Percentiles rank a stretch among this genome's conserved stretches.
Conservation (phyloP, 2,329 filamentous ascomycete genomes). For the Xylariaceae sp. region DNA sequence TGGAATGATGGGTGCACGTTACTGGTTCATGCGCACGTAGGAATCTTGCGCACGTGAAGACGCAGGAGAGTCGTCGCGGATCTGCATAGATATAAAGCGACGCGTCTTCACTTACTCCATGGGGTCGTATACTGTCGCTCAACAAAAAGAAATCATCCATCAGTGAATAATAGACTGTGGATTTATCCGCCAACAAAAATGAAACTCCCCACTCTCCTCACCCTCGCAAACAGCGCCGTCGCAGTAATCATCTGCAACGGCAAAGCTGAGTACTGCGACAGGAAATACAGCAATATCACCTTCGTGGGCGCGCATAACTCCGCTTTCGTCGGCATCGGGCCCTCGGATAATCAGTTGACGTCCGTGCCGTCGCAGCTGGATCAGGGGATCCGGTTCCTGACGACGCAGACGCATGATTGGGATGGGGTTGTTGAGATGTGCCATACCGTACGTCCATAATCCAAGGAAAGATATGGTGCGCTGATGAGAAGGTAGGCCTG, state of each 20-base stretch:
- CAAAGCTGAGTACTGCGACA: slow-evolving; percentile 48
- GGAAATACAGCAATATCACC: slow-evolving; percentile 55
- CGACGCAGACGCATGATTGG: slow-evolving; percentile 56
- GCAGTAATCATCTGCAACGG: slow-evolving; percentile 49
- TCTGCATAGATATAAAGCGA: no score
- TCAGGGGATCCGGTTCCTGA: slow-evolving; percentile 58
- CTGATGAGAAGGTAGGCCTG: slow-evolving; percentile 38
- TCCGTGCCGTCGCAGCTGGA: slow-evolving; percentile 53
- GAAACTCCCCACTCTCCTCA: slow-evolving; percentile 19
- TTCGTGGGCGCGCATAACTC: slow-evolving; percentile 61
- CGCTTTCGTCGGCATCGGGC: slow-evolving; percentile 54
- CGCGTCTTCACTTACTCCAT: no score
- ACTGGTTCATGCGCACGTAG: no score
- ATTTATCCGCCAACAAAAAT: slow-evolving; percentile 1
- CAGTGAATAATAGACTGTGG: no score
- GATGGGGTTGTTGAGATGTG: slow-evolving; percentile 53
- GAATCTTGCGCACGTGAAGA: no score
- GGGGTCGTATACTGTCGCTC: no score
- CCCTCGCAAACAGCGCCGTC: slow-evolving; percentile 21
- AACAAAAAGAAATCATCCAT: no score
- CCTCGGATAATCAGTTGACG: slow-evolving; percentile 56
- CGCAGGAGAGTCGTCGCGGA: no score
- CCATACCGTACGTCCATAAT: slow-evolving; percentile 48
- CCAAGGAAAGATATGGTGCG: no score
- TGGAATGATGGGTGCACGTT: no score